Conservation (phyloP, 2,329 filamentous ascomycete genomes). For the Fusarium duplospermum region DNA sequence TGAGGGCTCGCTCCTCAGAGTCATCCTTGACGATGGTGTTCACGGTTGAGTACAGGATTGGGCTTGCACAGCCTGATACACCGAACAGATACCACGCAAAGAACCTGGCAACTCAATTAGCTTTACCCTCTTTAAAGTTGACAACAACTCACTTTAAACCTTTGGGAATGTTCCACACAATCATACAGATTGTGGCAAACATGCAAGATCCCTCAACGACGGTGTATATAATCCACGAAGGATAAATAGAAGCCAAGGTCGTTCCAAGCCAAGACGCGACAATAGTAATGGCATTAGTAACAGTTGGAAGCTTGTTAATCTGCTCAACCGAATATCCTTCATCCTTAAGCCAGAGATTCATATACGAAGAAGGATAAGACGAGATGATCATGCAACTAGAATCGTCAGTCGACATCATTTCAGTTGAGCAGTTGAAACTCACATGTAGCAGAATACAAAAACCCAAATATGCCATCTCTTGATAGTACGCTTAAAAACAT, state of each 20-base stretch:
- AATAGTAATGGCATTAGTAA: slow-evolving; percentile 41
- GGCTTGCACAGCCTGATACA: neutral
- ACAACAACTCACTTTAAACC: neutral
- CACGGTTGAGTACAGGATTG: neutral
- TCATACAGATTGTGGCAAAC: slow-evolving; percentile 16
- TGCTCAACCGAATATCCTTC: slow-evolving; percentile 38
- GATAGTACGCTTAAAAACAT: slow-evolving; percentile 1
- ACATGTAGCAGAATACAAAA: slow-evolving; percentile 2
- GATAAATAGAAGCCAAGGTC: slow-evolving; percentile 24
- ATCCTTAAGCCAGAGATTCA: slow-evolving; percentile 44
- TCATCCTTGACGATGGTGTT: neutral
- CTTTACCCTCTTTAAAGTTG: neutral
- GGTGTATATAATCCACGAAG: slow-evolving; percentile 9
- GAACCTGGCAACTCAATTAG: neutral
- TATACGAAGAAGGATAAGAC: slow-evolving; percentile 43
- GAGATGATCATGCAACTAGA: slow-evolving; percentile 32
- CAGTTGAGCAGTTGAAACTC: neutral
- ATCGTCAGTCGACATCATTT: neutral
- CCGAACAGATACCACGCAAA: neutral
- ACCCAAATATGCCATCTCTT: neutral
- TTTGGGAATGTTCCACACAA: slow-evolving; percentile 18
- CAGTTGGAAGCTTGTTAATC: slow-evolving; percentile 46
- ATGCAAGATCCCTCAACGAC: neutral
- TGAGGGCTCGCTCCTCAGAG: neutral
- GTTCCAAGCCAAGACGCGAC: slow-evolving; percentile 46